Base-by-base conservation (phyloP, 1,139 yeast species). In the Magnusiomyces sp. region DNA sequence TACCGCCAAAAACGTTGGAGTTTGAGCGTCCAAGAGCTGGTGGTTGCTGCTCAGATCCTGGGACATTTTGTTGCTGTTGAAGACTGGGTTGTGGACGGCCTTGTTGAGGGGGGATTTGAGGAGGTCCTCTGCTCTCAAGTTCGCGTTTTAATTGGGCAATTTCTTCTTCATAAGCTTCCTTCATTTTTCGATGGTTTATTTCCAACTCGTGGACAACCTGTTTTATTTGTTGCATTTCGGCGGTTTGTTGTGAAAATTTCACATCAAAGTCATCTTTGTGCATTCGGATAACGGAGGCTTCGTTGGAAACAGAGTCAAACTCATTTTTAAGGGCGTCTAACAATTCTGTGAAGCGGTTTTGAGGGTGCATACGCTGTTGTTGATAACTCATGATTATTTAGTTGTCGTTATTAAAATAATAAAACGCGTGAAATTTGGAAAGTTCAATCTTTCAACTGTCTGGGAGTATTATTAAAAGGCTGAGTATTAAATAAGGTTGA, bases 131-230 rank as follows among this genome's bases (percentile, higher is more conserved):
- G 61, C 77, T 79, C 59, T 88, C 96, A 60, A 90, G 74, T 65
- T 89, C 96, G 53, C 85, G 81, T 67, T 90, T 88, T 66, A 90
- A 76, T 57, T 95, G 76, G 64, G 80, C 74, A 55, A 92, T 86
- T 68, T 92, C 97, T 62, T 87, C 95, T 67, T 90, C 97, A 68
- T 92, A 92, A 46, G 94, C 90, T 62, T 90, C 97, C 71, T 90
- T 90, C 77, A 92, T 87, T 66, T 88, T 87, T 59, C 95, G 76
- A 70, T 92, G 97, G 45, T 95, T 94, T 78, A 84, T 79, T 66
- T 92, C 97, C 61, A 92, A 76, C 66, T 92, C 97, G 64, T 83
- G 89, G 46, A 92, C 95, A 16, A 95, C 87, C 64, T 88, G 95
- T 62, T 97, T 79, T 57, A 92, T 90, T 66, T 87, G 95, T 64